A percentile compares a stretch with the other conserved stretches of the same genome.
phyloP scores from a whole-genome alignment of 2,329 filamentous ascomycete species.

The Amphichorda felina region DNA sequence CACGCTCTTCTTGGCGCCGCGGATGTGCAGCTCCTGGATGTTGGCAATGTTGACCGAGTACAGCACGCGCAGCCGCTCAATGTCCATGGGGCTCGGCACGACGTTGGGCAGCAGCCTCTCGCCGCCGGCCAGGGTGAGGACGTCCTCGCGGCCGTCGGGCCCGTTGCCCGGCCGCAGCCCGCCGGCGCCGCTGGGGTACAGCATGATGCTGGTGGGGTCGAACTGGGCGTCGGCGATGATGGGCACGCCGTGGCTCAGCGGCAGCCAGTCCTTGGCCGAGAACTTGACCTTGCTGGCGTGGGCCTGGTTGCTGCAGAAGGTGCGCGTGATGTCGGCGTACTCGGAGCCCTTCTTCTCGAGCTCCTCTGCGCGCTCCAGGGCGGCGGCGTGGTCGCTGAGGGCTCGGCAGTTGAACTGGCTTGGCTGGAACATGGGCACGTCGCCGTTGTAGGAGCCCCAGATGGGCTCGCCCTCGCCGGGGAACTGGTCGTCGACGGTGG shows the following conservation, averaged over 20 bases:
- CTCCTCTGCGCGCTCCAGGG: background rate
- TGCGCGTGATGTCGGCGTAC: background rate
- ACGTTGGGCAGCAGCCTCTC: background rate
- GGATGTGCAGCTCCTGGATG: background rate
- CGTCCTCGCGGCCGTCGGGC: background rate
- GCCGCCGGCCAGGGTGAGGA: background rate
- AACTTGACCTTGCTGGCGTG: background rate
- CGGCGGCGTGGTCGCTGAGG: background rate
- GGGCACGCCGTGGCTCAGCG: background rate
- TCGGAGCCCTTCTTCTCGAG: background rate
- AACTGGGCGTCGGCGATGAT: background rate
- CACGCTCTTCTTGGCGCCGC: background rate
- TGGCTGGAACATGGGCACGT: background rate
- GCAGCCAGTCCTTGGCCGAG: background rate
- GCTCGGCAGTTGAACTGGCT: background rate
- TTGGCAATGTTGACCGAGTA: background rate
- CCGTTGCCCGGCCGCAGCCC: background rate
- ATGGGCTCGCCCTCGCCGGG: background rate
- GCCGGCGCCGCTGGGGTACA: conserved; percentile 9
- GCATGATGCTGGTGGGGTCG: conserved; percentile 10
- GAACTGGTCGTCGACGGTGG: background rate
- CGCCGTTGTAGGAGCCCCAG: background rate
- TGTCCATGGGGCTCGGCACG: background rate
- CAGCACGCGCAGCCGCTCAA: background rate
- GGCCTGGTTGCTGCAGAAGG: background rate